Percentiles rank a stretch among this genome's conserved stretches.
Evolutionary conservation across 257 asterid genomes (phyloP).

Genomic region (Ilex aquifolium): DNA sequence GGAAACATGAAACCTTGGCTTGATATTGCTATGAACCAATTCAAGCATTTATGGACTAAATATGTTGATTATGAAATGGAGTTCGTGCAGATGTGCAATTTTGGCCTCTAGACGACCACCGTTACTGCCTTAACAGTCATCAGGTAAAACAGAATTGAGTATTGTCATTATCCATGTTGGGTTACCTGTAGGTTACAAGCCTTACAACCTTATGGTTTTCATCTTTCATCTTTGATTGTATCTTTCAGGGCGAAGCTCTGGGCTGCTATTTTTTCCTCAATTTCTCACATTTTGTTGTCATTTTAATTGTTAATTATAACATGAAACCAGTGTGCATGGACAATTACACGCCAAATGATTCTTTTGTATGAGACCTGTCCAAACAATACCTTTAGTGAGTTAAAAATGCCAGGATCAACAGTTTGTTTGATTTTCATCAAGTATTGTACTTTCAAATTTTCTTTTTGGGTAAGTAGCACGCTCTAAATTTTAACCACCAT

Average conservation of each 20-base stretch:
- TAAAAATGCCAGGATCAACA: too few species aligned
- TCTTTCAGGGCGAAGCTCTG: slow-evolving; percentile 40
- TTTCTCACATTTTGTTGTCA: slow-evolving; percentile 16
- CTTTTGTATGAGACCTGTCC: neutral
- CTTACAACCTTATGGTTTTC: too few species aligned
- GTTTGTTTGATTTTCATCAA: too few species aligned
- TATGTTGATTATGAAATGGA: slow-evolving; percentile 89
- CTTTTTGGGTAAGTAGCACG: too few species aligned
- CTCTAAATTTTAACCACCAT: too few species aligned
- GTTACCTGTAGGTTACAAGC: slow-evolving; percentile 5
- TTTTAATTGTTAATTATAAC: too few species aligned
- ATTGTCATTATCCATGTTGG: slow-evolving; percentile 17
- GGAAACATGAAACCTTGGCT: slow-evolving; percentile 99
- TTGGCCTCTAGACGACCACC: slow-evolving; percentile 63
- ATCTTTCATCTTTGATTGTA: slow-evolving; percentile 19
- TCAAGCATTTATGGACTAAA: slow-evolving; percentile 92
- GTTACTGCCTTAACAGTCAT: slow-evolving; percentile 11
- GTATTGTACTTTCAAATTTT: too few species aligned
- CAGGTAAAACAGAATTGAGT: slow-evolving; percentile 21
- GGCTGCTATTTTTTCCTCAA: slow-evolving; percentile 21
- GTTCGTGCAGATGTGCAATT: slow-evolving; percentile 95
- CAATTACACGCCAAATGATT: neutral
- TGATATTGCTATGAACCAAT: slow-evolving; percentile 90
- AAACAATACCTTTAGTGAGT: neutral
- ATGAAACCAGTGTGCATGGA: neutral